A percentile compares a stretch with the other conserved stretches of the same genome.
These are phyloP conservation scores for Friedmanniomyces endolithicus DNA, from an alignment of 495 filamentous ascomycete genomes.

Conservation along the genomic window DNA sequence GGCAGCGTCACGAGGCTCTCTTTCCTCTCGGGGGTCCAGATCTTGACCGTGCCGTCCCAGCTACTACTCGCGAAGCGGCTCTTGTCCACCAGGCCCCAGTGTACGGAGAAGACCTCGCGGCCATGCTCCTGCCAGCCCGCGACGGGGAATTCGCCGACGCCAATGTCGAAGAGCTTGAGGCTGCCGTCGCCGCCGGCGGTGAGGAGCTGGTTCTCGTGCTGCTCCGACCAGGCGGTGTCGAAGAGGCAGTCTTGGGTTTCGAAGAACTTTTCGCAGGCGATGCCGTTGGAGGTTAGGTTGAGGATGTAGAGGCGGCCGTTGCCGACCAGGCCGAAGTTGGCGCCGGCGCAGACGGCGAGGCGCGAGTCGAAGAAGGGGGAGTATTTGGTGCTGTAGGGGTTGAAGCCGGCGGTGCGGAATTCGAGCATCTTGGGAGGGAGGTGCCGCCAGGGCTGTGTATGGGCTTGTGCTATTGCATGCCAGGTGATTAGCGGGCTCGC, in stretches of 20 bases:
- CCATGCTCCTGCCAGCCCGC: slow-evolving; percentile 83
- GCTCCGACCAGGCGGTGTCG: slow-evolving; percentile 85
- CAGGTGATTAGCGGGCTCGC: not conserved
- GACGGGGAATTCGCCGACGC: slow-evolving; percentile 65
- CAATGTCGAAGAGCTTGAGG: slow-evolving; percentile 84
- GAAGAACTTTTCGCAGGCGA: slow-evolving; percentile 76
- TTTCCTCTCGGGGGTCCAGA: slow-evolving; percentile 68
- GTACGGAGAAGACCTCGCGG: slow-evolving; percentile 78
- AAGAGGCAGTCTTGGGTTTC: slow-evolving; percentile 96
- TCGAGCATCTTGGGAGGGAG: slow-evolving; percentile 57
- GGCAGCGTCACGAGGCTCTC: slow-evolving; percentile 72
- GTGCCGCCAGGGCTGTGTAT: not conserved
- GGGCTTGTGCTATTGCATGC: not conserved
- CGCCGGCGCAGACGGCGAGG: slow-evolving; percentile 69
- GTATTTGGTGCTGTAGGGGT: slow-evolving; percentile 91
- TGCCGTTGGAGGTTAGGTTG: slow-evolving; percentile 65
- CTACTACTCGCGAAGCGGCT: slow-evolving; percentile 75
- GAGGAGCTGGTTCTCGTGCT: slow-evolving; percentile 85
- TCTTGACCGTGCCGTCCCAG: slow-evolving; percentile 89
- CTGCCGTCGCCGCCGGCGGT: slow-evolving; percentile 81
- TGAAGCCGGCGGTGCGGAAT: slow-evolving; percentile 83
- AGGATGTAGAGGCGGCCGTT: slow-evolving; percentile 83
- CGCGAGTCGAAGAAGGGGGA: slow-evolving; percentile 94
- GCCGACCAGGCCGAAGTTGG: slow-evolving; percentile 93
- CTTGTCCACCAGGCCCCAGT: slow-evolving; percentile 87